Percentiles rank a stretch among this genome's conserved stretches.
Conservation (phyloP, 345 rosid species). For the Euphorbia peplus region DNA sequence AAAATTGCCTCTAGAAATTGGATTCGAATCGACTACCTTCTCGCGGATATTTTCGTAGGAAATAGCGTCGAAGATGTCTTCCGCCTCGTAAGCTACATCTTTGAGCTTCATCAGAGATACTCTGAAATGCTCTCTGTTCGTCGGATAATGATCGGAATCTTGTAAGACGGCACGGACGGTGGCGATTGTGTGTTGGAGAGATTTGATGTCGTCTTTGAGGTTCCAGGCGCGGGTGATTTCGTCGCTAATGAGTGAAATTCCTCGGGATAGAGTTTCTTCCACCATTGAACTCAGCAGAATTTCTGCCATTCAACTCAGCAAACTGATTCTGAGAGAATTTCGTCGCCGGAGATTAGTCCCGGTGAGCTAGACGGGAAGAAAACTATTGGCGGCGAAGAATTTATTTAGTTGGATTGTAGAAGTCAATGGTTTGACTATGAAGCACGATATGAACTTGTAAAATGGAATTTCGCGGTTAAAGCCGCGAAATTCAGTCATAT, state of each 20-base stretch:
- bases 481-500: too few relatives aligned
- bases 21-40: background rate
- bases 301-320: slow-evolving; percentile 5
- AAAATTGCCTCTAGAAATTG: background rate
- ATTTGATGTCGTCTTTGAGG: background rate
- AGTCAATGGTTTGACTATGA: too few relatives aligned
- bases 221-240: background rate
- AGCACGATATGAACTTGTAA: too few relatives aligned
- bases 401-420: too few relatives aligned
- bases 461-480: too few relatives aligned
- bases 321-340: too few relatives aligned
- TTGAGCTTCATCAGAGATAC: slow-evolving; percentile 3
- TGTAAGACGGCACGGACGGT: background rate
- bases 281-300: background rate
- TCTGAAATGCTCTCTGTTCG: background rate
- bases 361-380: too few relatives aligned
- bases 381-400: too few relatives aligned
- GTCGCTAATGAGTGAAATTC: background rate
- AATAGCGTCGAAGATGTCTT: slow-evolving; percentile 6
- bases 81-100: slow-evolving; percentile 4
- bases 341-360: too few relatives aligned
- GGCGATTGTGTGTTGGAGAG: background rate
- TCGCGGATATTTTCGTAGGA: background rate
- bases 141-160: background rate
- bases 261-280: background rate